phyloP scores from a whole-genome alignment of 1,284 basidiomycete species.

The Malassezia slooffiae region DNA sequence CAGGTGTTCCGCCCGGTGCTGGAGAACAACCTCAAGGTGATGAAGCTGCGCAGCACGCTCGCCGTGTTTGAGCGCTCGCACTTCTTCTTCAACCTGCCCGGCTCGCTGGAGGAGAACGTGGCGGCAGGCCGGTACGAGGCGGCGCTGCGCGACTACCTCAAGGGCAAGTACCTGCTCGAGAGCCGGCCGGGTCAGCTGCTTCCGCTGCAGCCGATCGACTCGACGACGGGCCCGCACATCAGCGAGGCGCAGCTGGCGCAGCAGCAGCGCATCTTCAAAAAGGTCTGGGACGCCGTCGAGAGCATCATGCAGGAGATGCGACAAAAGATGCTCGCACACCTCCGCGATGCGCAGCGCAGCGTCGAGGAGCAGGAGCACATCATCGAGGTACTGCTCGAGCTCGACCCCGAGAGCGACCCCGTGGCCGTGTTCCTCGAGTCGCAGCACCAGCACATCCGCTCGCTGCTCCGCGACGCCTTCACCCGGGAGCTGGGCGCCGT shows the following conservation, averaged over 20 bases:
- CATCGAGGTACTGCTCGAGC: slow-evolving; percentile 58
- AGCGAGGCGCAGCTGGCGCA: slow-evolving; percentile 26
- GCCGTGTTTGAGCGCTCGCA: slow-evolving; percentile 92
- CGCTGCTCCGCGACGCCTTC: slow-evolving; percentile 61
- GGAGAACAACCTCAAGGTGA: slow-evolving; percentile 87
- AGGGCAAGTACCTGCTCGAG: slow-evolving; percentile 81
- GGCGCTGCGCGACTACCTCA: slow-evolving; percentile 91
- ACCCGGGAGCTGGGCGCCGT: slow-evolving; percentile 10
- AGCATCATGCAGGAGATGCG: slow-evolving; percentile 88
- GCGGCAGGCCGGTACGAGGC: slow-evolving; percentile 69
- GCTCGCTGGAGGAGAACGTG: slow-evolving; percentile 77
- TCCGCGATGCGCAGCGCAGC: slow-evolving; percentile 65
- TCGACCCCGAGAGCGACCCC: slow-evolving; percentile 51
- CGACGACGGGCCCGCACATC: slow-evolving; percentile 22
- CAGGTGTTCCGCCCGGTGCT: slow-evolving; percentile 92
- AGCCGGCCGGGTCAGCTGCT: slow-evolving; percentile 69
- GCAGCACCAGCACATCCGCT: slow-evolving; percentile 74
- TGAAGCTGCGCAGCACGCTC: slow-evolving; percentile 80
- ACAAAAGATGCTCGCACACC: slow-evolving; percentile 60
- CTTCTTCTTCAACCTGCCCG: slow-evolving; percentile 96
- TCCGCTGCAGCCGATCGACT: slow-evolving; percentile 48
- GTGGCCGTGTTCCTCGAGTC: slow-evolving; percentile 89
- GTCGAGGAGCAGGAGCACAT: slow-evolving; percentile 95
- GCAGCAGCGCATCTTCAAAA: slow-evolving; percentile 82
- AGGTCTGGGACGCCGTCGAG: slow-evolving; percentile 91